phyloP scores from a whole-genome alignment of 2,329 filamentous ascomycete species.

The Aspergillus sojae region DNA sequence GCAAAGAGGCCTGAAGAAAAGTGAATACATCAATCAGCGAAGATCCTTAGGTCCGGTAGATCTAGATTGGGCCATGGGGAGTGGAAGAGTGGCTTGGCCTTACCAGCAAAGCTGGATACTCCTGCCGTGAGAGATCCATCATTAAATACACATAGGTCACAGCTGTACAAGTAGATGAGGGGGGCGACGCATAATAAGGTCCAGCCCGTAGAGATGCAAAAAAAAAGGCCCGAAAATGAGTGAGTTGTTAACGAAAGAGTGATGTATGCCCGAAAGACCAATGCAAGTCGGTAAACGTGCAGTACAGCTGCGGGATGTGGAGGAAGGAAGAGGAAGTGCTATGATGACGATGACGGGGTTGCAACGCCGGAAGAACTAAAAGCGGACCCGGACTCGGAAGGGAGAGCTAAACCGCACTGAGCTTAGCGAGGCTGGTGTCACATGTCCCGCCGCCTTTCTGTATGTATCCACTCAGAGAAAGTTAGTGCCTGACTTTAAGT shows the following conservation, averaged over 20 bases:
- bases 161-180: slow-evolving; percentile 14
- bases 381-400: slow-evolving; percentile 7
- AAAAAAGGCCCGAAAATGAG: slow-evolving; percentile 19
- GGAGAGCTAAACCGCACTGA: not conserved
- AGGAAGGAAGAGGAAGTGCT: slow-evolving; percentile 12
- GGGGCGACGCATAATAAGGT: slow-evolving; percentile 37
- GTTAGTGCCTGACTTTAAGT: not conserved
- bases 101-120: slow-evolving; percentile 95
- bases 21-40: not conserved
- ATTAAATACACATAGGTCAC: slow-evolving; percentile 29
- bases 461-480: not conserved
- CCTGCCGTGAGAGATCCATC: slow-evolving; percentile 80
- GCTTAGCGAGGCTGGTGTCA: slow-evolving; percentile 3
- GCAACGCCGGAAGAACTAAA: slow-evolving; percentile 12
- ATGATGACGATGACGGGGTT: slow-evolving; percentile 20
- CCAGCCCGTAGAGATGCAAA: slow-evolving; percentile 1
- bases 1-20: slow-evolving; percentile 69
- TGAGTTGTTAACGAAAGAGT: slow-evolving; percentile 15
- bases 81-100: slow-evolving; percentile 37
- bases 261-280: slow-evolving; percentile 13
- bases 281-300: slow-evolving; percentile 8
- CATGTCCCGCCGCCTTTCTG: slow-evolving; percentile 4
- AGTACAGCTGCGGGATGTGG: slow-evolving; percentile 19
- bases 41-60: not conserved
- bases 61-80: not conserved